Conservation (phyloP, 805 yeast genomes). For the Zygotorulaspora florentina region DNA sequence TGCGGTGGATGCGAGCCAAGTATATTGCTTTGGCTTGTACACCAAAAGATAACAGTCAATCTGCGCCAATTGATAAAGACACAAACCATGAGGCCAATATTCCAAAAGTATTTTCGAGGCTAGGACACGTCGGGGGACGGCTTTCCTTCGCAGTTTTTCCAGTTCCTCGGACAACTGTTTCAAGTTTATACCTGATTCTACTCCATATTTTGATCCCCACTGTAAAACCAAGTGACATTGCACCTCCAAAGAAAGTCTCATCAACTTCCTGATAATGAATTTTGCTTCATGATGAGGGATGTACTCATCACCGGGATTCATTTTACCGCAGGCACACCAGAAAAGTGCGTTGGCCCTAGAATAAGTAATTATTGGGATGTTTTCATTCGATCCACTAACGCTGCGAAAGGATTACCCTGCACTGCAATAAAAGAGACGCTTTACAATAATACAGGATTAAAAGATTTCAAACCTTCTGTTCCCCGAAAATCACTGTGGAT, state of each 20-base stretch:
- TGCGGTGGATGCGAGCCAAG: conserved; percentile 37
- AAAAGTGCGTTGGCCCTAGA: neutral
- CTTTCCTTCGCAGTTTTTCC: conserved; percentile 12
- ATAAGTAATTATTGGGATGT: too few relatives aligned
- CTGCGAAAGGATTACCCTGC: too few relatives aligned
- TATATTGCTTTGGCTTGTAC: conserved; percentile 45
- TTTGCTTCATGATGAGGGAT: conserved; percentile 17
- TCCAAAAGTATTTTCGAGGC: conserved; percentile 15
- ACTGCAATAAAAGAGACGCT: too few relatives aligned
- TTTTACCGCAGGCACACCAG: neutral
- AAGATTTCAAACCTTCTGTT: too few relatives aligned
- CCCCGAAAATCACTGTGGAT: too few relatives aligned
- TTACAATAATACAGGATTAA: too few relatives aligned
- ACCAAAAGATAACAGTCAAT: conserved; percentile 62
- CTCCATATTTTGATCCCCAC: conserved; percentile 23
- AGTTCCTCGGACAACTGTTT: conserved; percentile 5
- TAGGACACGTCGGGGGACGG: conserved; percentile 13
- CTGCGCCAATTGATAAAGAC: conserved; percentile 57
- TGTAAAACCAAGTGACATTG: conserved; percentile 20
- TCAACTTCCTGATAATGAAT: conserved; percentile 17
- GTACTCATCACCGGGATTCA: conserved; percentile 19
- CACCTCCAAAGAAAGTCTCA: conserved; percentile 18
- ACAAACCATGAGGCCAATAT: conserved; percentile 29
- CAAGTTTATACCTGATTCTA: conserved; percentile 3
- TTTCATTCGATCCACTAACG: too few relatives aligned